These are phyloP conservation scores for Chlorella sp. DNA, from an alignment of 139 green algal genomes.

Conservation along the genomic window DNA sequence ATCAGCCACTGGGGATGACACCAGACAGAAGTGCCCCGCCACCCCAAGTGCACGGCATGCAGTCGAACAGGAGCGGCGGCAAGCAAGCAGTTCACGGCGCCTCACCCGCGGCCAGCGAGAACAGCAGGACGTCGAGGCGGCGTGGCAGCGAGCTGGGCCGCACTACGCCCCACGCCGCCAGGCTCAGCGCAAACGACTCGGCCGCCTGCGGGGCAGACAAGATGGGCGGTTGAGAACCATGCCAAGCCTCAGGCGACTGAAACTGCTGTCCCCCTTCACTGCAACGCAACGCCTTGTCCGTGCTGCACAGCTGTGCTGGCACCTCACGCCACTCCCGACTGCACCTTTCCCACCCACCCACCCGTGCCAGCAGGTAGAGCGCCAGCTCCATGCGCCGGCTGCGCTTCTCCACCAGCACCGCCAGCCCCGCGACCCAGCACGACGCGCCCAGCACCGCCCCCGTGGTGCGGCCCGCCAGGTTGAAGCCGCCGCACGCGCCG, in stretches of 20 bases:
- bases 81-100: too few species aligned
- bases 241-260: not conserved
- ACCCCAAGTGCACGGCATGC: too few species aligned
- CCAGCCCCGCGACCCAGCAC: conserved; percentile 69
- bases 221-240: not conserved
- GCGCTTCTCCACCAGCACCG: conserved; percentile 93
- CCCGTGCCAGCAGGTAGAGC: conserved; percentile 81
- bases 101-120: conserved; percentile 61
- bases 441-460: conserved; percentile 54
- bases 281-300: not conserved
- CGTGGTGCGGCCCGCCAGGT: conserved; percentile 46
- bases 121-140: conserved; percentile 85
- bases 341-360: not conserved
- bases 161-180: conserved; percentile 56
- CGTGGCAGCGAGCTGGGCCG: conserved; percentile 17
- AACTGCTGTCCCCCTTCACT: too few species aligned
- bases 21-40: too few species aligned
- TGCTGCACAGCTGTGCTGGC: not conserved
- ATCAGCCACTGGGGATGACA: too few species aligned
- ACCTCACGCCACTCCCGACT: not conserved
- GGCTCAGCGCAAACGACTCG: conserved; percentile 77
- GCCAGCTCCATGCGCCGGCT: conserved; percentile 94
- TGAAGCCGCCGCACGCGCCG: conserved; percentile 56
- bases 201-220: conserved; percentile 45
- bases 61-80: too few species aligned